Evolutionary conservation across 331 rosid genomes (phyloP), one percentile per base, ranked within the genome.

Genomic region (Arachis monticola): DNA sequence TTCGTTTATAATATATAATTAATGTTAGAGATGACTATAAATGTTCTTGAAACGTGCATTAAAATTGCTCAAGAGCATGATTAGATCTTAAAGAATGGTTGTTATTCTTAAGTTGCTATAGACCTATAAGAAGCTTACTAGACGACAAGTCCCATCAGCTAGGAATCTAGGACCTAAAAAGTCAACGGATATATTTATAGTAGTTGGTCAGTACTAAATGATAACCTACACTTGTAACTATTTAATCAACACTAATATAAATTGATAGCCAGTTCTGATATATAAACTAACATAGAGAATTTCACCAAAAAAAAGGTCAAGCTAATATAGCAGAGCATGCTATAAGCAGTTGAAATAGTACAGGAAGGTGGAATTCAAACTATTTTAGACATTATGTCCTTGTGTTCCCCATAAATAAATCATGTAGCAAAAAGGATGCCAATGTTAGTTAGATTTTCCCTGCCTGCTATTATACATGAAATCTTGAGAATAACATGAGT

Each of bases 381-480:
- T 63, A 27, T 81, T 62, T 50, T 17, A 8, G 72, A 31, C 51
- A 69, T 63, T 64, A 57, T 35, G 65, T 14, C 9, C 47, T 56
- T 56, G 52, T 47, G 46, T 64, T 80, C 69, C 67, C 56, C 73
- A 57, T 61, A 74, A 42, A 74, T 62, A 50, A 75, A 60, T 51
- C 38, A 76, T 59, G 50, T 60, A 76, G 57, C 53, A 72, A 81
- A 60, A 67, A 52, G 22, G 73, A 77, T 17, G 76, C n/a, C 38
- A 27, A 71, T 45, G 65, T 61, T 70, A 32, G 77, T 75, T 41
- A 80, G 77, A 56, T 38, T 67, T 61, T 40, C 72, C 73, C 64
- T 66, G 85, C 57, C 75, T 41, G 57, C 50, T 66, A 66, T 44
- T 60, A 32, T 70, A 76, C 70, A 70, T 38, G 74, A 76, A 59